Evolutionary conservation across 495 filamentous ascomycete genomes (phyloP), one percentile per base, ranked within the genome.

Genomic region (Penicillium fimorum): DNA sequence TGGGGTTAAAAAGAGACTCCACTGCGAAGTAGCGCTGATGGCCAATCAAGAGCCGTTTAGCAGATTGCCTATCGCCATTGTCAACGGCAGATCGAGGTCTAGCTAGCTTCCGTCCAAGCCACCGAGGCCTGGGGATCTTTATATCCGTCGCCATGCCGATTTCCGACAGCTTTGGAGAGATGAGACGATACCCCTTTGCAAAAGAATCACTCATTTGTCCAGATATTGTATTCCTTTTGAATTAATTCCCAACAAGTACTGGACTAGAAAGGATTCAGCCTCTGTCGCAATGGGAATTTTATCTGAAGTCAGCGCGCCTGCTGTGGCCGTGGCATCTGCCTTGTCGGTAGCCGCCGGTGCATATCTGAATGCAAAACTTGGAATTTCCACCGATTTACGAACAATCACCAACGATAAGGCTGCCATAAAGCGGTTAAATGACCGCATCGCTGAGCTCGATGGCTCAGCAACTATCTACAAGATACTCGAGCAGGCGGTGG

Each of bases 281-380:
- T 33, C 20, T 1, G 8, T 17, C 53, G 47, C 55, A n/a, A 78
- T 78, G 75, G 72, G 73, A 11, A 15, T 72, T 27, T 47, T 78
- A 47, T 66, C 73, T 10, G 72, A 74, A 49, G 65, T 73, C 47
- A 63, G 68, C 25, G 60, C 53, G 27, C 68, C 74, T 29, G 61
- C 74, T 2, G 52, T 72, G 50, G 65, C 75, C 1, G 60, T 72
- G 35, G 71, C 69, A 11, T 76, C 76, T 1, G 76, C 75, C 29
- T 47, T 76, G 27, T 62, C 76, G 0, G 47, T 75, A 2, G 73
- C 76, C 10, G 69, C 73, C 1, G 75, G 70, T 4, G 76, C 79
- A 10, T 82, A 82, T 59, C 53, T 81, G 1, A 78, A 82, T 63
- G 78, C 77, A 7, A 81, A 76, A 62, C 67, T 74, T 18, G 63